phyloP scores from a whole-genome alignment of 2,329 filamentous ascomycete genomes.

The Fusarium papillatum region DNA sequence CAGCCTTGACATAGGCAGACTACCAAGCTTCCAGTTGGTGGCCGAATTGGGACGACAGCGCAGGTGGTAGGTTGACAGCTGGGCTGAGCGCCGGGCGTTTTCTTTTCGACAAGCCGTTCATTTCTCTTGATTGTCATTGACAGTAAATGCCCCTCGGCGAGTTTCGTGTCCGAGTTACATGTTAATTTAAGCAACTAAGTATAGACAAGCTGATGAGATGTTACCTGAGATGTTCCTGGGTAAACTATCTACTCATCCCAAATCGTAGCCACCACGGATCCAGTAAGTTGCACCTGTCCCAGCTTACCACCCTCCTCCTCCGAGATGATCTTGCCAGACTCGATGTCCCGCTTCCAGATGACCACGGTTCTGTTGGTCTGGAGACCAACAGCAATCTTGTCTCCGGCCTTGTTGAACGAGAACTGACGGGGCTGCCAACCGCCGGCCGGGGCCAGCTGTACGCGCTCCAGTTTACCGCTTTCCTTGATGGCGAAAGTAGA shows the following conservation, averaged over 20 bases:
- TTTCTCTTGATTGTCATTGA: no score
- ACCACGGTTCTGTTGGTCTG: slow-evolving; percentile 40
- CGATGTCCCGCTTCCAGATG: slow-evolving; percentile 40
- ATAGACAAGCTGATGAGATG: not conserved
- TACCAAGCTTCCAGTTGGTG: no score
- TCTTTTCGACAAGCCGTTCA: no score
- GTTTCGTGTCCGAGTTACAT: no score
- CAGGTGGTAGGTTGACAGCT: no score
- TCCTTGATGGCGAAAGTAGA: slow-evolving; percentile 39
- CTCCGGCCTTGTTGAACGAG: slow-evolving; percentile 40
- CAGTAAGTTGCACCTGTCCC: slow-evolving; percentile 30
- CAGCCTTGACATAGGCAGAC: no score
- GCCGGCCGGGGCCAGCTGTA: slow-evolving; percentile 38
- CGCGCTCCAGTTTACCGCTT: slow-evolving; percentile 28
- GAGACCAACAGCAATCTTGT: slow-evolving; percentile 42
- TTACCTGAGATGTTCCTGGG: not conserved
- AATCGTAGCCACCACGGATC: slow-evolving; percentile 31
- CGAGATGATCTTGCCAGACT: slow-evolving; percentile 35
- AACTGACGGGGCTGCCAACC: slow-evolving; percentile 41
- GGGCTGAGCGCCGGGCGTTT: no score
- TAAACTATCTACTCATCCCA: slow-evolving; percentile 37
- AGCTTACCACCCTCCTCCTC: slow-evolving; percentile 40
- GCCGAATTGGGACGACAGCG: no score
- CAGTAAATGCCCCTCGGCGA: no score
- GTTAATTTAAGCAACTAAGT: not conserved